Evolutionary conservation across 169 alveolate genomes (phyloP).

Genomic region (Babesia divergens): DNA sequence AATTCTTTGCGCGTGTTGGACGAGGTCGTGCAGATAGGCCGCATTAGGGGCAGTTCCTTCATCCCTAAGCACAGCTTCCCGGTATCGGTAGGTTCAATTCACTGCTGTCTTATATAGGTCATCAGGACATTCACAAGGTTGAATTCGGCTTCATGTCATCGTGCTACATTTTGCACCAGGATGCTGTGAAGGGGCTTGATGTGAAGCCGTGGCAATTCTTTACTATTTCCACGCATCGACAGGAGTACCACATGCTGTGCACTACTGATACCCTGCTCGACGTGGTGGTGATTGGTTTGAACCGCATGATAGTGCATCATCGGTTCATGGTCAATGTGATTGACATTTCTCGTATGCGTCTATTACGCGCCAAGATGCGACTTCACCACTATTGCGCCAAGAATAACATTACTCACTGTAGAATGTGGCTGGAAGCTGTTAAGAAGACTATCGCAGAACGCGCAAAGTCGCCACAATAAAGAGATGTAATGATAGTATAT

Average conservation of each 20-base stretch:
- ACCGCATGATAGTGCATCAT: background rate
- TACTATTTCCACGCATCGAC: background rate
- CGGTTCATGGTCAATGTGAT: conserved; percentile 5
- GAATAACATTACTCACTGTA: background rate
- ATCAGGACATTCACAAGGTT: conserved; percentile 4
- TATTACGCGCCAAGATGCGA: conserved; percentile 19
- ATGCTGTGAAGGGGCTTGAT: background rate
- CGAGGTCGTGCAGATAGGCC: conserved; percentile 2
- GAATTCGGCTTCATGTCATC: conserved; percentile 19
- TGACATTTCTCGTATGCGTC: conserved; percentile 24
- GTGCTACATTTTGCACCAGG: conserved; percentile 8
- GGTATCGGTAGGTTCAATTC: background rate
- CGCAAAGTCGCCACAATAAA: too few relatives aligned
- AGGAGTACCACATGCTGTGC: conserved; percentile 24
- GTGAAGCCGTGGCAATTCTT: conserved; percentile 30
- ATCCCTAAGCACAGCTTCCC: background rate
- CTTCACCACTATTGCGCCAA: conserved; percentile 18
- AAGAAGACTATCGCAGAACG: conserved; percentile 12
- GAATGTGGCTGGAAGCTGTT: conserved; percentile 29
- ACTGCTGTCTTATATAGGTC: background rate
- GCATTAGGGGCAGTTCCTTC: background rate
- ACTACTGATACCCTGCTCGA: background rate
- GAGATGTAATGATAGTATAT: too few relatives aligned
- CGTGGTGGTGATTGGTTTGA: conserved; percentile 13
- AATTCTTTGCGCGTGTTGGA: background rate